These are phyloP conservation scores for Cordyceps pruinosa DNA, from an alignment of 2,329 filamentous ascomycete species.

Conservation along the genomic window DNA sequence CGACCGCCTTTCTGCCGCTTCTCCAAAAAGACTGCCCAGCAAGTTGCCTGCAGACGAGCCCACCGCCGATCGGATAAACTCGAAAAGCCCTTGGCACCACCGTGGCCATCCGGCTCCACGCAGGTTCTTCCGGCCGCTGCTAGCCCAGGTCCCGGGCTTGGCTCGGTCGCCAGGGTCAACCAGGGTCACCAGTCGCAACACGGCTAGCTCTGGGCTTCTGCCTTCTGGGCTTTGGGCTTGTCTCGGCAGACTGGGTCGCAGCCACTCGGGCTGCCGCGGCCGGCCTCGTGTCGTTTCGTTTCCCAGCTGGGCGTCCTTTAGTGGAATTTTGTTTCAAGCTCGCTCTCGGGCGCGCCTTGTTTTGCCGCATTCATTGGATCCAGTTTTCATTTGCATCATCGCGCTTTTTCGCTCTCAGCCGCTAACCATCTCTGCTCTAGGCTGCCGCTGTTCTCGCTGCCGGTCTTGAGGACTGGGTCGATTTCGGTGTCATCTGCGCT, in stretches of 20 bases:
- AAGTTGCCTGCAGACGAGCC: not conserved
- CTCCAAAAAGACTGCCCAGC: not conserved
- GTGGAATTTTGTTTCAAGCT: conserved; percentile 6
- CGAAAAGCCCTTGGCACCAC: not conserved
- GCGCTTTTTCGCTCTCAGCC: not conserved
- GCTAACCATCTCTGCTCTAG: conserved; percentile 32
- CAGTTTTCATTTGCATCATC: conserved; percentile 8
- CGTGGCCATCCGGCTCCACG: not conserved
- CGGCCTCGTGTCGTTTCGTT: not conserved
- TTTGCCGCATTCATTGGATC: conserved; percentile 1
- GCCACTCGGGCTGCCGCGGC: not conserved
- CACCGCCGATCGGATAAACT: conserved; percentile 12
- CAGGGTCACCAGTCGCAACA: no score
- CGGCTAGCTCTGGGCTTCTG: no score
- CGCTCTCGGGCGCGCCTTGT: not conserved
- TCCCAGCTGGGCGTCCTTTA: not conserved
- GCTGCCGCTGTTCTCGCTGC: conserved; percentile 73
- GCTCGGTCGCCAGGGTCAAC: not conserved
- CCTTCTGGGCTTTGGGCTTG: no score
- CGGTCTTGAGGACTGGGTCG: conserved; percentile 82
- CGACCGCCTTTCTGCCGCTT: not conserved
- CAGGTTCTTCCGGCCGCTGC: conserved; percentile 3
- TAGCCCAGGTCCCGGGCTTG: not conserved
- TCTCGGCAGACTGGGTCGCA: not conserved
- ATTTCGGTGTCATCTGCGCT: conserved; percentile 85